Evolutionary conservation across 345 rosid species (phyloP).

Genomic region (Eucalyptus cladocalyx): DNA sequence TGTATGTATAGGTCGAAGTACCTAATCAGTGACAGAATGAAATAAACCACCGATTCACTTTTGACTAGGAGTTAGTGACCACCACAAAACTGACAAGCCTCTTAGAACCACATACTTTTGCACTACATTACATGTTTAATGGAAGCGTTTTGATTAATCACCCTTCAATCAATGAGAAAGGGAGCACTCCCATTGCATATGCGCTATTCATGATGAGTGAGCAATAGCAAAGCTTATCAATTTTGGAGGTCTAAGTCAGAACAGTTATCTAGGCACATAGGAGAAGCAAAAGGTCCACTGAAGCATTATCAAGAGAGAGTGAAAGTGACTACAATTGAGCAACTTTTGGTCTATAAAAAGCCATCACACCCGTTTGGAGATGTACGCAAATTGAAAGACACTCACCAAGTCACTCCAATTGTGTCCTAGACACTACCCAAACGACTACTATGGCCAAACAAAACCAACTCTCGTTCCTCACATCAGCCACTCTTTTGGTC

Average conservation of each 20-base stretch:
- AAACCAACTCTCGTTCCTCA: neutral
- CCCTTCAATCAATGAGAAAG: neutral
- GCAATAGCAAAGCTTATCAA: neutral
- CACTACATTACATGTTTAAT: neutral
- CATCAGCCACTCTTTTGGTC: neutral
- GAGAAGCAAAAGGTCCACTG: neutral
- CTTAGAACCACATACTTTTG: neutral
- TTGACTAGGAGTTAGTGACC: neutral
- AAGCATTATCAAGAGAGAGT: neutral
- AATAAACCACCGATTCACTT: neutral
- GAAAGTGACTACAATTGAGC: neutral
- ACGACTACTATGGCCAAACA: neutral
- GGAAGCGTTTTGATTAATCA: neutral
- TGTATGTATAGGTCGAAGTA: neutral
- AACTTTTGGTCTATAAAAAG: neutral
- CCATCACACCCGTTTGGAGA: neutral
- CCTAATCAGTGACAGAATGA: neutral
- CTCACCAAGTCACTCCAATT: neutral
- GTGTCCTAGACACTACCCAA: neutral
- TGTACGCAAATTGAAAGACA: conserved; percentile 15
- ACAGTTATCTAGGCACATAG: neutral
- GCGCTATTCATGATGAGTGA: conserved; percentile 1
- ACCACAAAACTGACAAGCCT: neutral
- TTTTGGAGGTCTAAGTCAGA: conserved; percentile 1
- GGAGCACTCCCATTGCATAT: neutral